Evolutionary conservation across 441 rosid genomes (phyloP).

Genomic region (Geranium incanum): DNA sequence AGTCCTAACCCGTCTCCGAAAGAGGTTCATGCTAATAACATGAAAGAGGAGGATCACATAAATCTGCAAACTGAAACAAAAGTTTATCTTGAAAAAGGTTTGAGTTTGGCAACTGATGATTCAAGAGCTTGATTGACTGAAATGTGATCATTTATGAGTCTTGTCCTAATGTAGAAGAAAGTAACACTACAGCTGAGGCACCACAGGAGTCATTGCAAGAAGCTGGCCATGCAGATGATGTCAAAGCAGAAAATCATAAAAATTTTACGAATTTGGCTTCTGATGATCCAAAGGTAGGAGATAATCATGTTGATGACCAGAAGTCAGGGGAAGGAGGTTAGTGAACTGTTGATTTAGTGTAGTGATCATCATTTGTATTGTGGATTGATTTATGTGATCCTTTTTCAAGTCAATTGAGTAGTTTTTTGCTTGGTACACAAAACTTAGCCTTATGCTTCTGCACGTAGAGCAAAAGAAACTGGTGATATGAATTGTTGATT

Average conservation of each 20-base stretch:
- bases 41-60: neutral
- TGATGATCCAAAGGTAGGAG: conserved; percentile 12
- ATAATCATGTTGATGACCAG: neutral
- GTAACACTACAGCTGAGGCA: conserved; percentile 8
- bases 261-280: conserved; percentile 23
- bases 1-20: neutral
- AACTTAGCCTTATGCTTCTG: too few species aligned
- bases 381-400: neutral
- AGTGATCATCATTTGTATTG: neutral
- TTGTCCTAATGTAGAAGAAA: conserved; percentile 27
- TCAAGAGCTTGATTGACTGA: neutral
- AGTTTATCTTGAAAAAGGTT: neutral
- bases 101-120: neutral
- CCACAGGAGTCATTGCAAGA: conserved; percentile 23
- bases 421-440: neutral
- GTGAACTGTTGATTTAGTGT: conserved; percentile 12
- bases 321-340: conserved; percentile 21
- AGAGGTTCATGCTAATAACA: neutral
- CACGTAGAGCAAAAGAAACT: too few species aligned
- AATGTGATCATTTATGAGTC: conserved; percentile 2
- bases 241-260: conserved; percentile 18
- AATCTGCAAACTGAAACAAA: neutral
- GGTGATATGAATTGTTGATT: too few species aligned
- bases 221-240: conserved; percentile 16
- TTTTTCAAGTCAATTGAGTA: neutral